Percentiles rank a stretch among this genome's conserved stretches.
These are phyloP conservation scores for Erythrophleum ivorense DNA, from an alignment of 331 rosid species.

Conservation along the genomic window DNA sequence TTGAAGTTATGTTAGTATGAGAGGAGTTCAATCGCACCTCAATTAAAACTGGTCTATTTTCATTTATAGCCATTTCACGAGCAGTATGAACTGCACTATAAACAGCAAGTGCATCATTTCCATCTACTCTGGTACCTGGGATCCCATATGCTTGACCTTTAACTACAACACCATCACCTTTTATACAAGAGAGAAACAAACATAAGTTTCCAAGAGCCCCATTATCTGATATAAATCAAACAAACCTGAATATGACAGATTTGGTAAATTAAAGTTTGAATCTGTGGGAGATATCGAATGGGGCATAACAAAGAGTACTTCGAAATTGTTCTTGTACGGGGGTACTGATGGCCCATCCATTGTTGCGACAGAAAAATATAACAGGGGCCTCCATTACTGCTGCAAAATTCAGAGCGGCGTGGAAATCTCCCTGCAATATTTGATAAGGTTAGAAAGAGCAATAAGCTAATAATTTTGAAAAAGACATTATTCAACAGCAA, in stretches of 20 bases:
- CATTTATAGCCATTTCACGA: conserved; percentile 61
- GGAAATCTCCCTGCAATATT: conserved; percentile 75
- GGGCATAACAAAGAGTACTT: conserved; percentile 45
- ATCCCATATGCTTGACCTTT: conserved; percentile 75
- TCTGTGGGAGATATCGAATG: not conserved
- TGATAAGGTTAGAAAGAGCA: conserved; percentile 20
- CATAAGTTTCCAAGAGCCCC: not conserved
- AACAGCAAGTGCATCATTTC: conserved; percentile 78
- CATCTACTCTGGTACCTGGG: conserved; percentile 70
- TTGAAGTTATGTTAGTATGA: not conserved
- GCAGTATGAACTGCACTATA: conserved; percentile 65
- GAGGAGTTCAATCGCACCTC: conserved; percentile 53
- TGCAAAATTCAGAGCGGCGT: conserved; percentile 71
- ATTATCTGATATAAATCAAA: conserved; percentile 27
- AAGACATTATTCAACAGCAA: conserved; percentile 27
- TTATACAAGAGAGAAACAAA: conserved; percentile 22
- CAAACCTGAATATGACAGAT: not conserved
- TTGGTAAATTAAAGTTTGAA: not conserved
- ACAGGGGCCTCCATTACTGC: conserved; percentile 74
- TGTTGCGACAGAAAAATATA: conserved; percentile 72
- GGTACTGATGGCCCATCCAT: conserved; percentile 86
- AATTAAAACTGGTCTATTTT: conserved; percentile 67
- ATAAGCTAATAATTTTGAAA: conserved; percentile 9
- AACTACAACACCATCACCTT: conserved; percentile 80
- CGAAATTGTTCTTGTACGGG: conserved; percentile 70